Percentiles rank a stretch among this genome's conserved stretches.
Conservation (phyloP, 805 yeast genomes). For the Ogataea nonfermentans region DNA sequence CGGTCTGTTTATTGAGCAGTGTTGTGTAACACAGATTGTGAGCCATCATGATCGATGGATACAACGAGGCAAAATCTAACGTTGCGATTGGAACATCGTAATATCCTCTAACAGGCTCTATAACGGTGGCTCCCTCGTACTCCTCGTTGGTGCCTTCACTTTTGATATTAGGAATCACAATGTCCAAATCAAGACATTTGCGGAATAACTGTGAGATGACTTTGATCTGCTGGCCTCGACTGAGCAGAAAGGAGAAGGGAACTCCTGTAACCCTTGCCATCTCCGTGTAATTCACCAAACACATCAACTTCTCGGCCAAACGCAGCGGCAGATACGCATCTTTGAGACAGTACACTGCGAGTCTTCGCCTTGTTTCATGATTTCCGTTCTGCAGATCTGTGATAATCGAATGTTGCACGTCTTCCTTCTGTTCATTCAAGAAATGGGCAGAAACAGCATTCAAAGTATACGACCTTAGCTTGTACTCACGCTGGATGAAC, state of each 20-base stretch:
- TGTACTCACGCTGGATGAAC: constrained; percentile 91
- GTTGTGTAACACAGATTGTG: constrained; percentile 97
- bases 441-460: constrained; percentile 95
- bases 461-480: constrained; percentile 88
- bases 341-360: constrained; percentile 95
- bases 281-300: constrained; percentile 93
- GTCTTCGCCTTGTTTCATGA: constrained; percentile 86
- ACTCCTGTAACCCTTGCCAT: constrained; percentile 99
- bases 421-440: constrained; percentile 94
- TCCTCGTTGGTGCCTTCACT: constrained; percentile 83
- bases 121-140: constrained; percentile 99
- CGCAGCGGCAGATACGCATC: constrained; percentile 93
- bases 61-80: constrained; percentile 93
- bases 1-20: constrained; percentile 63
- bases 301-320: constrained; percentile 89
- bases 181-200: constrained; percentile 81
- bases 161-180: constrained; percentile 88
- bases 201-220: constrained; percentile 94
- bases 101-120: constrained; percentile 94
- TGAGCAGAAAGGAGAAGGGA: constrained; percentile 82
- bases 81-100: constrained; percentile 98
- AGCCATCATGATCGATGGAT: constrained; percentile 99
- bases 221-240: constrained; percentile 97
- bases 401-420: constrained; percentile 95
- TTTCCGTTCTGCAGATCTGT: constrained; percentile 92